Base-by-base conservation (phyloP, 1,284 basidiomycete species). In the Sanghuangporus sanghuang region DNA sequence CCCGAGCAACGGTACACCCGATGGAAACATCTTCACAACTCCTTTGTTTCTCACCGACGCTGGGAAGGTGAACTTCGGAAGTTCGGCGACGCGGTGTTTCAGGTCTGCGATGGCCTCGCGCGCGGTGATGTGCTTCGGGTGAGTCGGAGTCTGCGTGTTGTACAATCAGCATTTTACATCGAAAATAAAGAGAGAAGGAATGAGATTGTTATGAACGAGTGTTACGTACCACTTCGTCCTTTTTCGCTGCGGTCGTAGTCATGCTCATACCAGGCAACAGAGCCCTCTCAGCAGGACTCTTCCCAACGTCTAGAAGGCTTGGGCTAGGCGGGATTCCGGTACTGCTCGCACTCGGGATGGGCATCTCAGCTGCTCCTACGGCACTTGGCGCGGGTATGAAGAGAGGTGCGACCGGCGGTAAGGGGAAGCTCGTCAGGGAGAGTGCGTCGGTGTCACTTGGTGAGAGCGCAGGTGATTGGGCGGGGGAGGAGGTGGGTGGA, bases 31-130 rank as follows among this genome's bases (percentile, higher is more conserved):
- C 53, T 54, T 54, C 6, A 38, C 32, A 16, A 32, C 16, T 16
- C 53, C 36, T n/a, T 54, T 54, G 18, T 35, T 52, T 4, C 27
- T 32, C 27, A 32, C 27, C 27, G 27, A 32, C n/a, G 6, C 53
- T 35, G 32, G 27, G 53, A 38, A 38, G 14, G 16, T 54, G 16
- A 54, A 54, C 49, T 12, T 27, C 48, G 35, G 61, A n/a, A 59
- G 62, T n/a, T 40, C 57, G 1, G 57, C 59, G 12, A 64, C 56
- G 2, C 62, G 56, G 16, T 54, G 58, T 40, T 59, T 58, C 2
- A 64, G 40, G n/a, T 64, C 62, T 23, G 38, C 49, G 23, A 64
- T 64, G 21, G 48, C 62, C 9, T 64, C 57, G 23, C 50, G 23
- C 18, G 62, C 57, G n/a, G 57, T 57, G 46, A 38, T 63, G 49